Evolutionary conservation across 176 grass and related monocot genomes (phyloP).

Genomic region (Triticum turgidum): DNA sequence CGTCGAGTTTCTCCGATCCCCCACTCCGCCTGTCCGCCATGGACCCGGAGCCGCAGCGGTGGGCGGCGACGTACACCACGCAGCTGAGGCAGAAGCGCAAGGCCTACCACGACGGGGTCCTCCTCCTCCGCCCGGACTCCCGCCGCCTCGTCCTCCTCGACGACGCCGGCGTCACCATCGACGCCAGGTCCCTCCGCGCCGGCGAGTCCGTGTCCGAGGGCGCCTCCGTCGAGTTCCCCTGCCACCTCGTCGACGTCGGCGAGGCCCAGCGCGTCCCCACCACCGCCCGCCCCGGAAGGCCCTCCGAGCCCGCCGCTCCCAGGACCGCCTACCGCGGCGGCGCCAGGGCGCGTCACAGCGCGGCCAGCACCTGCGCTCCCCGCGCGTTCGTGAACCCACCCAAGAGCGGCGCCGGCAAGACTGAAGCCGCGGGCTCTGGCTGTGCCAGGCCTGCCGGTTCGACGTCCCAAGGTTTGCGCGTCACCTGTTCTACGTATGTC

Average conservation of each 20-base stretch:
- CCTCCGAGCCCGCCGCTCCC: not conserved
- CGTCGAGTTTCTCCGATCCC: not conserved
- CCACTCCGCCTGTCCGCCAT: conserved; percentile 1
- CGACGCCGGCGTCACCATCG: conserved; percentile 59
- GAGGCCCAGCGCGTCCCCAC: conserved; percentile 1
- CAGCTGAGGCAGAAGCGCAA: conserved; percentile 91
- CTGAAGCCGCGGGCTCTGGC: not conserved
- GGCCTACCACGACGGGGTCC: conserved; percentile 67
- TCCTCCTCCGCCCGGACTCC: conserved; percentile 45
- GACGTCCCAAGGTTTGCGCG: conserved; percentile 24
- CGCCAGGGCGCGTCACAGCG: conserved; percentile 13
- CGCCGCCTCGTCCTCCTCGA: conserved; percentile 62
- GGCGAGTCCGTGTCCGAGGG: conserved; percentile 45
- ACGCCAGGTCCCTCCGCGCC: conserved; percentile 51
- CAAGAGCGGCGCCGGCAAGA: not conserved
- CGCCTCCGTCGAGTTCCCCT: conserved; percentile 48
- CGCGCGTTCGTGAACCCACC: conserved; percentile 9
- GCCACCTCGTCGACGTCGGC: conserved; percentile 78
- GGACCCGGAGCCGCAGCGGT: conserved; percentile 39
- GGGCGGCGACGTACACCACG: conserved; percentile 74
- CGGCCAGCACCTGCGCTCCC: not conserved
- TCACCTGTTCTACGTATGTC: conserved; percentile 30
- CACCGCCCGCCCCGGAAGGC: not conserved
- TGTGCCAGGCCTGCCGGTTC: not conserved
- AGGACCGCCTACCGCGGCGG: conserved; percentile 9